Percentiles rank a stretch among this genome's conserved stretches.
Evolutionary conservation across 2,329 filamentous ascomycete species (phyloP).

Genomic region (Botrytis paeoniae): DNA sequence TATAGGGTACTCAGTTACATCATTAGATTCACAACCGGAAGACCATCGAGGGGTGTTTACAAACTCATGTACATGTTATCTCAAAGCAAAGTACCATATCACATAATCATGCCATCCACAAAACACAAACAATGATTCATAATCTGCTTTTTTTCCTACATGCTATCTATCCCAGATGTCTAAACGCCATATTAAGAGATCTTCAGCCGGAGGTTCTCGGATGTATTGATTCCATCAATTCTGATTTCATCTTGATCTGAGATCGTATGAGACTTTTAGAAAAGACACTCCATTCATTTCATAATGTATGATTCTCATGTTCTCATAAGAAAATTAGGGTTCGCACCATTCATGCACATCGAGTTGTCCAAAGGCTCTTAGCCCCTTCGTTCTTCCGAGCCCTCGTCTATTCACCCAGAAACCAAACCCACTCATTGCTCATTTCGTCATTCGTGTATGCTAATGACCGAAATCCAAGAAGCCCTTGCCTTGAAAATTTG

Average conservation of each 20-base stretch:
- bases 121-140: neutral
- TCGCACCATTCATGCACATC: neutral
- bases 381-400: conserved; percentile 3
- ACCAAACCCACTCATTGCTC: conserved; percentile 7
- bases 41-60: neutral
- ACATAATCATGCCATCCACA: neutral
- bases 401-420: neutral
- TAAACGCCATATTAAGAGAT: conserved; percentile 20
- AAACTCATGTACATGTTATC: neutral
- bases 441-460: neutral
- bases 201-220: neutral
- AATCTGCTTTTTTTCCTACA: conserved; percentile 10
- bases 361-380: conserved; percentile 9
- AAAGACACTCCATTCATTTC: conserved; percentile 4
- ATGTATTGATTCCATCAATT: neutral
- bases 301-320: conserved; percentile 11
- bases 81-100: neutral
- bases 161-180: conserved; percentile 19
- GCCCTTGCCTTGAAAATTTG: neutral
- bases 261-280: neutral
- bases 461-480: neutral
- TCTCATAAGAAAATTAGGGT: neutral
- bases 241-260: neutral
- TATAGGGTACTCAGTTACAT: neutral
- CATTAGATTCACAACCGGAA: neutral